phyloP scores from a whole-genome alignment of 2,329 filamentous ascomycete genomes.

The Penicillium sp. region DNA sequence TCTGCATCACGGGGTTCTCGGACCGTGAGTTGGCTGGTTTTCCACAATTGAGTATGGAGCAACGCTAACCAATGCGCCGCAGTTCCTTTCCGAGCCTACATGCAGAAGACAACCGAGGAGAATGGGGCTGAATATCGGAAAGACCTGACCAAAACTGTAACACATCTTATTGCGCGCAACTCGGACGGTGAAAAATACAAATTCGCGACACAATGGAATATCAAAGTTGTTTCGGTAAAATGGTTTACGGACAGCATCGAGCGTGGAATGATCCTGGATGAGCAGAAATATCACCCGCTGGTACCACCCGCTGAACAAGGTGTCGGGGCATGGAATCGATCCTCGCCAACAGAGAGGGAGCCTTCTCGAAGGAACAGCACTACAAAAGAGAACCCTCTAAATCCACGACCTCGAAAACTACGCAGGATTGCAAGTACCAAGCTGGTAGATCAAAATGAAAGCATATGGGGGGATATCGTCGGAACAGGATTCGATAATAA shows the following conservation, averaged over 20 bases:
- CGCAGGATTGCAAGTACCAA: conserved; percentile 84
- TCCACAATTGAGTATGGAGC: conserved; percentile 7
- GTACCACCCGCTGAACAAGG: conserved; percentile 71
- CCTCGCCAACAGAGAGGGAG: conserved; percentile 29
- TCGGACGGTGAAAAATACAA: conserved; percentile 87
- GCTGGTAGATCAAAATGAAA: conserved; percentile 73
- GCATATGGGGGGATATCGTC: conserved; percentile 89
- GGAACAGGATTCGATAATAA: conserved; percentile 44
- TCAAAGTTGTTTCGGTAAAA: conserved; percentile 74
- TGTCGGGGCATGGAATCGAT: conserved; percentile 69
- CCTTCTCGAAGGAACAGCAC: conserved; percentile 21
- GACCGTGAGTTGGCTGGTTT: conserved; percentile 51
- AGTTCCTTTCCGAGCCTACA: conserved; percentile 66
- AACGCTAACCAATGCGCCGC: conserved; percentile 12
- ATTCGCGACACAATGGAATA: conserved; percentile 78
- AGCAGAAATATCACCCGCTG: conserved; percentile 76
- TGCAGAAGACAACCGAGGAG: conserved; percentile 65
- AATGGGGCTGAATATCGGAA: conserved; percentile 84
- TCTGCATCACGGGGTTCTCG: conserved; percentile 70
- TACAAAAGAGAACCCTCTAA: conserved; percentile 48
- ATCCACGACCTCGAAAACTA: conserved; percentile 73
- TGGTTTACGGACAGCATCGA: conserved; percentile 84
- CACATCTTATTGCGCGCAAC: conserved; percentile 78
- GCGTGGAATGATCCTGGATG: conserved; percentile 87
- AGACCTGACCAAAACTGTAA: conserved; percentile 81